Evolutionary conservation across 139 green algal genomes (phyloP).

Genomic region (Coccomyxa sp.): DNA sequence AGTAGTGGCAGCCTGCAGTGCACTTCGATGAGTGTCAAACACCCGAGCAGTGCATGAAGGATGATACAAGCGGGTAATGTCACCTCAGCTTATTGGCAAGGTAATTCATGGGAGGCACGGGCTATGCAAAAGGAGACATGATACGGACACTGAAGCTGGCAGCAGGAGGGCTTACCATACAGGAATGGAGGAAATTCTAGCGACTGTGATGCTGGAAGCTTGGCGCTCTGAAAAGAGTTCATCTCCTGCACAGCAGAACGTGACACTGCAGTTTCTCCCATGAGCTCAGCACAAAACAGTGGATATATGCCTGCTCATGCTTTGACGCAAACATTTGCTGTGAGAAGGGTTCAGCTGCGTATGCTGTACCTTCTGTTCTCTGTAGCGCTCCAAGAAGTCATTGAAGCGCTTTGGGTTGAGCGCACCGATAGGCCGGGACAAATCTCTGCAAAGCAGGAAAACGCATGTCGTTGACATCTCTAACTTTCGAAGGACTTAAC

Average conservation of each 20-base stretch:
- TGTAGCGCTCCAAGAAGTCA: constrained; percentile 30
- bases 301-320: too few species aligned
- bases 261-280: not conserved
- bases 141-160: not conserved
- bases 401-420: constrained; percentile 74
- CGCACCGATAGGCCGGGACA: constrained; percentile 87
- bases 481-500: too few species aligned
- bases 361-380: constrained; percentile 17
- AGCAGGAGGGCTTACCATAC: constrained; percentile 59
- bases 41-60: not conserved
- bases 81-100: too few species aligned
- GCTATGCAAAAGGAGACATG: not conserved
- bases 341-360: too few species aligned
- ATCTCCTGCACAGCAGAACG: not conserved
- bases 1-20: constrained; percentile 86
- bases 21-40: not conserved
- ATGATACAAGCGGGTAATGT: not conserved
- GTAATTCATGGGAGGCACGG: too few species aligned
- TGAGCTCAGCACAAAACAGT: too few species aligned
- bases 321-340: too few species aligned
- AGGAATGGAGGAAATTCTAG: constrained; percentile 64
- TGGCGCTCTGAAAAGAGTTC: constrained; percentile 1
- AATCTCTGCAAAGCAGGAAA: constrained; percentile 73
- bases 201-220: constrained; percentile 16
- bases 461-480: too few species aligned